These are phyloP conservation scores for Candida sp. DNA, from an alignment of 1,139 yeast species.

Conservation along the genomic window DNA sequence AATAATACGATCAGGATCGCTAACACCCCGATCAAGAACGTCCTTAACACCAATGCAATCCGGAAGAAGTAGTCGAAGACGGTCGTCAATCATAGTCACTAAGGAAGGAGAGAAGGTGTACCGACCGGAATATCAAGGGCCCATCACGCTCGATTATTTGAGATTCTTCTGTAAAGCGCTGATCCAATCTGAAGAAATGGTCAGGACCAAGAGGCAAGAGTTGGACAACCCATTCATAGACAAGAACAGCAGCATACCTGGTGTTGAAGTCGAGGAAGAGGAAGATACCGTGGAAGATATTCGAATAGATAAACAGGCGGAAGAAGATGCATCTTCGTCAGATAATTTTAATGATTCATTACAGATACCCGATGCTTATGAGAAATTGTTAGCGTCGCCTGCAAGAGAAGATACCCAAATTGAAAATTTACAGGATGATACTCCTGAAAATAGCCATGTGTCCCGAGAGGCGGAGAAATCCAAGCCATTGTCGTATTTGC, in stretches of 20 bases:
- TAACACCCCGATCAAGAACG: neutral
- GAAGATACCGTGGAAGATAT: neutral
- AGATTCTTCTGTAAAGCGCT: constrained; percentile 38
- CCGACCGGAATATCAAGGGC: constrained; percentile 40
- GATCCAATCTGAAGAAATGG: constrained; percentile 8
- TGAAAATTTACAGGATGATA: neutral
- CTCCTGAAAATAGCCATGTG: neutral
- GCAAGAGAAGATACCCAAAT: neutral
- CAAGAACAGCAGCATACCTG: neutral
- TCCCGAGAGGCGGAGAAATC: constrained; percentile 2
- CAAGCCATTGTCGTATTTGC: constrained; percentile 30
- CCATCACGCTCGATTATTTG: constrained; percentile 43
- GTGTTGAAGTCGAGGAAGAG: neutral
- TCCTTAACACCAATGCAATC: constrained; percentile 5
- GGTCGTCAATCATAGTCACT: constrained; percentile 19
- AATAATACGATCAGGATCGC: neutral
- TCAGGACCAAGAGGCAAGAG: constrained; percentile 18
- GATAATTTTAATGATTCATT: constrained; percentile 9
- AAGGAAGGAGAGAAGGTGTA: constrained; percentile 26
- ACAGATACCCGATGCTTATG: constrained; percentile 9
- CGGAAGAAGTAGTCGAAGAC: constrained; percentile 5
- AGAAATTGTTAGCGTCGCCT: constrained; percentile 7
- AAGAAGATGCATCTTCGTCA: neutral
- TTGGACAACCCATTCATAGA: constrained; percentile 1
- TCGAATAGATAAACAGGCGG: neutral